phyloP scores from a whole-genome alignment of 2,329 filamentous ascomycete genomes.

The Pyricularia sp. region DNA sequence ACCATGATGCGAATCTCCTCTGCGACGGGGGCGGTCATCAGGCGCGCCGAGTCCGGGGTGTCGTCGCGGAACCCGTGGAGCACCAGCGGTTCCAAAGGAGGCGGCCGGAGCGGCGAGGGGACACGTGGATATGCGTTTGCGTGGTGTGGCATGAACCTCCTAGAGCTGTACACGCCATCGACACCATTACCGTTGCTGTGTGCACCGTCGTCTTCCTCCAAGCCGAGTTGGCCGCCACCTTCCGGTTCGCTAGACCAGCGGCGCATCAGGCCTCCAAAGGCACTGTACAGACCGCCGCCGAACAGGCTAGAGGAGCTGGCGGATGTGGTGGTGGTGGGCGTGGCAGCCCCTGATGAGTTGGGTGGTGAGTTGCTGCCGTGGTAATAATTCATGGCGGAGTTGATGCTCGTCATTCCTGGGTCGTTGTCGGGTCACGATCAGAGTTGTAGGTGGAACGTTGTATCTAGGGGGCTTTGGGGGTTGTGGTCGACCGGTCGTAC shows the following conservation, averaged over 20 bases:
- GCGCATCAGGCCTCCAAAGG: slow-evolving; percentile 56
- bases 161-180: slow-evolving; percentile 44
- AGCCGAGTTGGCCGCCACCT: slow-evolving; percentile 15
- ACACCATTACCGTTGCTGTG: slow-evolving; percentile 31
- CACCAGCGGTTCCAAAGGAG: slow-evolving; percentile 73
- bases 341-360: slow-evolving; percentile 15
- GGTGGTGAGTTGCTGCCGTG: slow-evolving; percentile 6
- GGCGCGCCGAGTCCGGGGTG: slow-evolving; percentile 49
- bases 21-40: slow-evolving; percentile 66
- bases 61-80: slow-evolving; percentile 56
- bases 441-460: neutral
- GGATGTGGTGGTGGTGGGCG: slow-evolving; percentile 17
- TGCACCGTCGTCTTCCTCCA: slow-evolving; percentile 11
- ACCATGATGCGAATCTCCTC: slow-evolving; percentile 90
- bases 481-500: neutral
- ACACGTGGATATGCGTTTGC: slow-evolving; percentile 16
- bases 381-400: slow-evolving; percentile 13
- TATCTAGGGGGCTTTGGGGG: neutral
- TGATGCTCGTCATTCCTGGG: neutral
- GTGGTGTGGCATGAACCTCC: slow-evolving; percentile 26
- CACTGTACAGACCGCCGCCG: slow-evolving; percentile 24
- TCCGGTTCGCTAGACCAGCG: slow-evolving; percentile 48
- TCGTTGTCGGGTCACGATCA: slow-evolving; percentile 4
- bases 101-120: slow-evolving; percentile 75
- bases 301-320: slow-evolving; percentile 18